Percentiles rank a stretch among this genome's conserved stretches.
Evolutionary conservation across 805 yeast species (phyloP).

Genomic region (Debaryomyces prosopidis): DNA sequence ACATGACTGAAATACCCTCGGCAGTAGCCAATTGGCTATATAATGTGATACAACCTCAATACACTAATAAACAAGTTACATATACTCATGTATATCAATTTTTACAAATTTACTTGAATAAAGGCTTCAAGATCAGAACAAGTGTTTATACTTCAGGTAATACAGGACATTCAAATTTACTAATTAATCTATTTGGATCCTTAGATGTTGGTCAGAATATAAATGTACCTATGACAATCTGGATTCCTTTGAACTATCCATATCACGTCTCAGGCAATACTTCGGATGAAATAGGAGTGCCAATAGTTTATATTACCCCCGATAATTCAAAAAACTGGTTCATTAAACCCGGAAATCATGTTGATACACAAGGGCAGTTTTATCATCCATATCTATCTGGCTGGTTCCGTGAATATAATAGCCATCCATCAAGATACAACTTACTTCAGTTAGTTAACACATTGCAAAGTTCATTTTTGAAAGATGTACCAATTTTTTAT

Average conservation of each 20-base stretch:
- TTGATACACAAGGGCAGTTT: conserved; percentile 71
- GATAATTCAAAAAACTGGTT: conserved; percentile 40
- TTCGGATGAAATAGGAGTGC: conserved; percentile 43
- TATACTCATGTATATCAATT: conserved; percentile 64
- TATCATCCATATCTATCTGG: conserved; percentile 66
- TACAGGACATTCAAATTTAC: conserved; percentile 58
- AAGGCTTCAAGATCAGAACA: conserved; percentile 64
- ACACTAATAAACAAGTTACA: conserved; percentile 53
- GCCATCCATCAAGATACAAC: conserved; percentile 17
- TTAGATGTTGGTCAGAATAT: conserved; percentile 32
- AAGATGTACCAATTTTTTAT: conserved; percentile 47
- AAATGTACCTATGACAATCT: conserved; percentile 58
- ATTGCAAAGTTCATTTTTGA: conserved; percentile 34
- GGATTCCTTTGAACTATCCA: conserved; percentile 80
- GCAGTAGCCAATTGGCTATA: conserved; percentile 41
- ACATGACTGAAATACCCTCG: conserved; percentile 26
- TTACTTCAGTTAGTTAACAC: conserved; percentile 31
- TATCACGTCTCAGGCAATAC: conserved; percentile 9
- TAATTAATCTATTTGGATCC: conserved; percentile 66
- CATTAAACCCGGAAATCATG: conserved; percentile 59
- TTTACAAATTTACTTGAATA: conserved; percentile 46
- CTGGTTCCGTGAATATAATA: conserved; percentile 44
- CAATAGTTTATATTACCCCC: conserved; percentile 63
- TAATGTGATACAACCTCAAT: conserved; percentile 50
- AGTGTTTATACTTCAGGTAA: conserved; percentile 49